Conservation (phyloP, 495 filamentous ascomycete genomes). For the Xylaria venustula region DNA sequence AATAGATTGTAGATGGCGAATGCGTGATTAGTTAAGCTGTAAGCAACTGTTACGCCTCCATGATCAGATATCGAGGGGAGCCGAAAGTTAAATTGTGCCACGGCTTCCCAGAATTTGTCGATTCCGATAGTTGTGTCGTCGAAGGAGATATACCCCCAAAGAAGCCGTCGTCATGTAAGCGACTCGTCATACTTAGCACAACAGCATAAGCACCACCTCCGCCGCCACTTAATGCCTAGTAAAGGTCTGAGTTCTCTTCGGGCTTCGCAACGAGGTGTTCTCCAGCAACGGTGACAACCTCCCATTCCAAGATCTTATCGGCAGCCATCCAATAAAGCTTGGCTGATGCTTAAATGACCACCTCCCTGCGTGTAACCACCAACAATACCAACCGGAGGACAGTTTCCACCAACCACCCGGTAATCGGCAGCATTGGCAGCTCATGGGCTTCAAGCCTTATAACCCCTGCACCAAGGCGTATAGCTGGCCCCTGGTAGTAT, state of each 20-base stretch:
- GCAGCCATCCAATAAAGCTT: slow-evolving; percentile 46
- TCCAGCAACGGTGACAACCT: slow-evolving; percentile 52
- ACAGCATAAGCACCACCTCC: slow-evolving; percentile 56
- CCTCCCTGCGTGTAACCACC: slow-evolving; percentile 49
- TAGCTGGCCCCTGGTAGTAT: slow-evolving; percentile 37
- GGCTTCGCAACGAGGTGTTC: slow-evolving; percentile 45
- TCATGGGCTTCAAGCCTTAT: slow-evolving; percentile 47
- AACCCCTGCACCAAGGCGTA: slow-evolving; percentile 50
- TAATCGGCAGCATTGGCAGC: slow-evolving; percentile 40
- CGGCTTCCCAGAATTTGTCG: too few relatives aligned
- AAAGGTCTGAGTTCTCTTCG: slow-evolving; percentile 51
- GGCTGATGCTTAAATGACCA: slow-evolving; percentile 44
- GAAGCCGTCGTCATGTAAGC: slow-evolving; percentile 31
- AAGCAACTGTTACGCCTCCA: too few relatives aligned
- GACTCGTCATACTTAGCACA: slow-evolving; percentile 47
- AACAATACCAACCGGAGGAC: slow-evolving; percentile 27
- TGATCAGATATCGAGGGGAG: too few relatives aligned
- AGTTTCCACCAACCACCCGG: slow-evolving; percentile 36
- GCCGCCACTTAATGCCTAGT: slow-evolving; percentile 61
- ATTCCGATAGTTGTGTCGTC: not conserved
- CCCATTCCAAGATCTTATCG: slow-evolving; percentile 46
- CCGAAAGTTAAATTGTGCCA: too few relatives aligned
- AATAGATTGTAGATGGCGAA: too few relatives aligned
- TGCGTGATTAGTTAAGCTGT: too few relatives aligned
- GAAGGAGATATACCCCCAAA: slow-evolving; percentile 15